Evolutionary conservation across 805 yeast species (phyloP), one percentile per base, ranked within the genome.

Genomic region (Starmerella roubikii): DNA sequence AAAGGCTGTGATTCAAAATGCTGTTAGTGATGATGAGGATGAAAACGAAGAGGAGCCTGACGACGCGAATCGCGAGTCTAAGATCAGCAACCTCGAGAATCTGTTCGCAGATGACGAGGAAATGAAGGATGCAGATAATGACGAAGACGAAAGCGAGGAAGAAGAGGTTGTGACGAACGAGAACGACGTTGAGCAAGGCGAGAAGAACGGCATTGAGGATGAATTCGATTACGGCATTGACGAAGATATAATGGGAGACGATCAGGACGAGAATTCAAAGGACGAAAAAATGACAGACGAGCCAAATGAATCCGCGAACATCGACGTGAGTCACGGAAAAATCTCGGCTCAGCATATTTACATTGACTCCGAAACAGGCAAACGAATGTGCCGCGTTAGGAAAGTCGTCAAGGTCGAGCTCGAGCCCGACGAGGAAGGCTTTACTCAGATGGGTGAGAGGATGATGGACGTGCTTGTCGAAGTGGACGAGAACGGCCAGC

Each of bases 1-100:
- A 19, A 33, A 23, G 15, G 31, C 16, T 16, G 31, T 29, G 13
- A 20, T 16, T 29, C 20, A 19, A 16, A 29, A 29, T 13, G 46
- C 30, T n/a, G 37, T 25, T 15, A 36, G 15, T 8, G 30, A 15
- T 12, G 42, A 26, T 4, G 34, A 33, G 16, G 37, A 26, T 2
- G 32, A 16, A 4, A 31, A 32, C 20, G 45, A 39, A n/a, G 32
- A 24, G 7, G 19, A 4, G 12, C 27, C 17, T 12, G 36, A 11
- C 13, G 7, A 11, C 2, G 3, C 31, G 21, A 5, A 10, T 6
- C 18, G 37, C 23, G 39, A 31, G 16, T 40, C 32, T 11, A 34
- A 45, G 31, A 23, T 20, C 29, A 30, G 32, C 17, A 33, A 39
- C 12, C 37, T 45, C n/a, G 39, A 28, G n/a, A 17, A 22, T 11